These are phyloP conservation scores for Aspergillus transmontanensis DNA, from an alignment of 2,329 filamentous ascomycete species.

Conservation along the genomic window DNA sequence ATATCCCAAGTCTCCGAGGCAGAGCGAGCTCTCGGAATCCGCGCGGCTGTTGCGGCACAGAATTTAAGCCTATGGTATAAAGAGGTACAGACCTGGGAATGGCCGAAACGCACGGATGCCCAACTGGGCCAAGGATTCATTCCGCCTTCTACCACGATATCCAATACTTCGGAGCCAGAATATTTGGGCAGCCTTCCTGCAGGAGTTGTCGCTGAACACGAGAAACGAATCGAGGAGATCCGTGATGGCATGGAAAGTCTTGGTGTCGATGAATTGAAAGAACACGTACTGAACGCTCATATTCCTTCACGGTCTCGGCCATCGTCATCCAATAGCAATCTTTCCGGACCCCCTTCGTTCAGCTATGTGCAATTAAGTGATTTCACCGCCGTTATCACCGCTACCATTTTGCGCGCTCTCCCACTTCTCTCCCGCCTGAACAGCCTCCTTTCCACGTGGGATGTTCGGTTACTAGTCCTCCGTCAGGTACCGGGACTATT, in stretches of 20 bases:
- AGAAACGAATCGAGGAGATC: slow-evolving; percentile 74
- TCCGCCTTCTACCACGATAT: slow-evolving; percentile 24
- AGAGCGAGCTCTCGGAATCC: slow-evolving; percentile 61
- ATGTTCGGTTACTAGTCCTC: slow-evolving; percentile 72
- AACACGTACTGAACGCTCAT: slow-evolving; percentile 80
- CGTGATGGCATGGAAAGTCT: slow-evolving; percentile 49
- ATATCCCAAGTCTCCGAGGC: slow-evolving; percentile 58
- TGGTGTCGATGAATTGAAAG: slow-evolving; percentile 76
- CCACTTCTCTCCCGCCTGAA: slow-evolving; percentile 77
- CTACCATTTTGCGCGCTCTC: slow-evolving; percentile 85
- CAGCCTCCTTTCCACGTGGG: slow-evolving; percentile 76
- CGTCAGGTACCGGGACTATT: slow-evolving; percentile 72
- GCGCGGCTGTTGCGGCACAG: slow-evolving; percentile 61
- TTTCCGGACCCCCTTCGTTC: slow-evolving; percentile 44
- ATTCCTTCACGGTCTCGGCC: slow-evolving; percentile 64
- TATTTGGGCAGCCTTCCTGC: slow-evolving; percentile 74
- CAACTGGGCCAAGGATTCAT: slow-evolving; percentile 47
- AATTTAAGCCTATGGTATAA: slow-evolving; percentile 60
- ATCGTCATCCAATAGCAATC: slow-evolving; percentile 46
- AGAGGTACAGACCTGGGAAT: slow-evolving; percentile 62
- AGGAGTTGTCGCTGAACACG: slow-evolving; percentile 67
- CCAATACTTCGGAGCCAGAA: slow-evolving; percentile 28
- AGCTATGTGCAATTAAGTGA: slow-evolving; percentile 78
- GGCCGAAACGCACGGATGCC: slow-evolving; percentile 49
- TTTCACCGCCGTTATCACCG: slow-evolving; percentile 84